Evolutionary conservation across 2,329 filamentous ascomycete species (phyloP).

Genomic region (Claviceps africana): DNA sequence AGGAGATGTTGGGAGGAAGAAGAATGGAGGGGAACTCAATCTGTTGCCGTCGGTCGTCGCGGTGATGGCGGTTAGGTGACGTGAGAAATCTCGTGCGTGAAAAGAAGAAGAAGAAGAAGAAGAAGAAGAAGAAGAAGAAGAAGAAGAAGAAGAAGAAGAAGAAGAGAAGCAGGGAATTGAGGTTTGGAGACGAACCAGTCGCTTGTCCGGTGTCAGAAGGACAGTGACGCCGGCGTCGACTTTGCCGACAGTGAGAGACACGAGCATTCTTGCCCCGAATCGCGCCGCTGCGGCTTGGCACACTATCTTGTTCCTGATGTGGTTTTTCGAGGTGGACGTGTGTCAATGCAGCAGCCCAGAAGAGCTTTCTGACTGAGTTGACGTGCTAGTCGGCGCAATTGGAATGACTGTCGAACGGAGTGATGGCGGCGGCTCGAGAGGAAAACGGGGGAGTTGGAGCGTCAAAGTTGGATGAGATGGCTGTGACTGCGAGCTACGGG

Average conservation of each 20-base stretch:
- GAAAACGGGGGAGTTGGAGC: not conserved
- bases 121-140: no score
- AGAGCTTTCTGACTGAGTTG: not conserved
- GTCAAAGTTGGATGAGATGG: not conserved
- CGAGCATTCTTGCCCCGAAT: slow-evolving; percentile 54
- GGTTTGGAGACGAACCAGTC: slow-evolving; percentile 46
- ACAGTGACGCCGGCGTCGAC: slow-evolving; percentile 98
- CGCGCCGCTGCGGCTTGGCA: not conserved
- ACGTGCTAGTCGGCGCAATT: not conserved
- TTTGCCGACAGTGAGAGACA: slow-evolving; percentile 97
- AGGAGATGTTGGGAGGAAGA: slow-evolving; percentile 85
- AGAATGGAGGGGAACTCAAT: slow-evolving; percentile 98
- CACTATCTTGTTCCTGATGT: not conserved
- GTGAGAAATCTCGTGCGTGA: no score
- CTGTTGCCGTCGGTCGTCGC: slow-evolving; percentile 32
- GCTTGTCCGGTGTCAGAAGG: slow-evolving; percentile 89
- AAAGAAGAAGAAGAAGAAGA: no score
- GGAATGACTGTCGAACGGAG: not conserved
- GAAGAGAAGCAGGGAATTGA: not conserved
- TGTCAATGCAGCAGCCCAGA: not conserved
- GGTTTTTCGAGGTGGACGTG: not conserved
- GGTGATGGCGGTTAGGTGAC: not conserved
- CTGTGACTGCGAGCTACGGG: not conserved
- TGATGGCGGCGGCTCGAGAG: not conserved
- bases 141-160: not conserved